phyloP scores from a whole-genome alignment of 2,329 filamentous ascomycete genomes.

The Trichophyton mentagrophytes region DNA sequence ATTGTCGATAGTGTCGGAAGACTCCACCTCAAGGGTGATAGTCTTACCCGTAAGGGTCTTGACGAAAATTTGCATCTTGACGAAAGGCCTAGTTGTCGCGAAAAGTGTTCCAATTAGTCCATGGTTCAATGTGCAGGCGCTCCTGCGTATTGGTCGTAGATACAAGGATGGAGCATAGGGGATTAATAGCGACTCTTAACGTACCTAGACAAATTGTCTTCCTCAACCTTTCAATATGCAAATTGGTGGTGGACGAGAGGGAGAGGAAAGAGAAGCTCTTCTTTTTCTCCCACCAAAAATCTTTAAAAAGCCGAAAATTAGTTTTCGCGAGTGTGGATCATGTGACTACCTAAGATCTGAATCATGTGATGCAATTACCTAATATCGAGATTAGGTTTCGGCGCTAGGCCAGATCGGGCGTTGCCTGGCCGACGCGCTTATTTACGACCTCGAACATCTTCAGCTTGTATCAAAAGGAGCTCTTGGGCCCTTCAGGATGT shows the following conservation, averaged over 20 bases:
- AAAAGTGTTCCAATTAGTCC: background rate
- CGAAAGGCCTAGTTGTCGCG: constrained; percentile 28
- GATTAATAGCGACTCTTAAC: constrained; percentile 14
- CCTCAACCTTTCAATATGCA: constrained; percentile 41
- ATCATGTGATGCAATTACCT: background rate
- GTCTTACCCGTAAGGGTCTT: constrained; percentile 92
- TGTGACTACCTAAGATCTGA: constrained; percentile 8
- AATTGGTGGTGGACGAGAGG: constrained; percentile 20
- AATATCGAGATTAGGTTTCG: background rate
- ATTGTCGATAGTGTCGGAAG: constrained; percentile 99
- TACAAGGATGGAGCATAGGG: background rate
- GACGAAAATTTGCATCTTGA: constrained; percentile 44
- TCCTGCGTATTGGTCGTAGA: background rate
- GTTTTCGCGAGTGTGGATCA: constrained; percentile 25
- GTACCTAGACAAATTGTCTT: constrained; percentile 51
- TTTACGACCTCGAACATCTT: constrained; percentile 7
- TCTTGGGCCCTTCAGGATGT: background rate
- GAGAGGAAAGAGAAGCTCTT: constrained; percentile 13
- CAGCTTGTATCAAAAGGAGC: background rate
- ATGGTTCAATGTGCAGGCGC: background rate
- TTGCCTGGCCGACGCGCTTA: constrained; percentile 13
- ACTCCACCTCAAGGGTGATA: constrained; percentile 99
- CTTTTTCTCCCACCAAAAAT: background rate
- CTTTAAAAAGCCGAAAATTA: background rate
- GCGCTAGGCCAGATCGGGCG: constrained; percentile 11